These are phyloP conservation scores for Solanum habrochaites DNA, from an alignment of 257 asterid genomes.

Conservation along the genomic window DNA sequence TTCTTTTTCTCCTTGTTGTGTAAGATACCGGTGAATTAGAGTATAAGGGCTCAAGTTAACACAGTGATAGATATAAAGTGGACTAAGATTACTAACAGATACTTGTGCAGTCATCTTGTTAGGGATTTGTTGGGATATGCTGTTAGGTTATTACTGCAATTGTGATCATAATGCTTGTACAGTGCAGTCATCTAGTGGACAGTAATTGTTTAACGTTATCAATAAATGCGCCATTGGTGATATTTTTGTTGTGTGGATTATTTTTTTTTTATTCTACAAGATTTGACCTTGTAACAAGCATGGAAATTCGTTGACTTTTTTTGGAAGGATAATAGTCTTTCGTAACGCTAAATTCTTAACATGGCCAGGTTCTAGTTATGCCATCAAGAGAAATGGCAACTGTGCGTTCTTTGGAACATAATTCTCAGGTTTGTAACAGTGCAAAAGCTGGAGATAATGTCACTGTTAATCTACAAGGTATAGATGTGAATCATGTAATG, in stretches of 20 bases:
- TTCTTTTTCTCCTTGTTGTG: neutral
- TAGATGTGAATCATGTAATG: slow-evolving; percentile 43
- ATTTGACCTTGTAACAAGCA: neutral
- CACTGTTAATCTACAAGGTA: slow-evolving; percentile 63
- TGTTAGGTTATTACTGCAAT: neutral
- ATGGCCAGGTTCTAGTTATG: slow-evolving; percentile 65
- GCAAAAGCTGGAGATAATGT: slow-evolving; percentile 96
- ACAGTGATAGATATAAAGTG: neutral
- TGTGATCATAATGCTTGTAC: neutral
- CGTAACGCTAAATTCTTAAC: neutral
- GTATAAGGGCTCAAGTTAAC: neutral
- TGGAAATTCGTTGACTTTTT: neutral
- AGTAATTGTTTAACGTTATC: neutral
- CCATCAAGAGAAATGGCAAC: slow-evolving; percentile 64
- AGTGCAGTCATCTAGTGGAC: neutral
- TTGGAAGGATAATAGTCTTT: neutral
- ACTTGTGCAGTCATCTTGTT: neutral
- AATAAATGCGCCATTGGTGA: neutral
- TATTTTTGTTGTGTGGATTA: neutral
- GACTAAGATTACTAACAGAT: neutral
- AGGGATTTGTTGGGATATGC: neutral
- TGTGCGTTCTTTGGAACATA: slow-evolving; percentile 61
- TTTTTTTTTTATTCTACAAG: neutral
- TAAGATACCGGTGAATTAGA: neutral
- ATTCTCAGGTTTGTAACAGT: slow-evolving; percentile 42